phyloP scores from a whole-genome alignment of 2,329 filamentous ascomycete genomes.

The Aspergillus thermomutatus region DNA sequence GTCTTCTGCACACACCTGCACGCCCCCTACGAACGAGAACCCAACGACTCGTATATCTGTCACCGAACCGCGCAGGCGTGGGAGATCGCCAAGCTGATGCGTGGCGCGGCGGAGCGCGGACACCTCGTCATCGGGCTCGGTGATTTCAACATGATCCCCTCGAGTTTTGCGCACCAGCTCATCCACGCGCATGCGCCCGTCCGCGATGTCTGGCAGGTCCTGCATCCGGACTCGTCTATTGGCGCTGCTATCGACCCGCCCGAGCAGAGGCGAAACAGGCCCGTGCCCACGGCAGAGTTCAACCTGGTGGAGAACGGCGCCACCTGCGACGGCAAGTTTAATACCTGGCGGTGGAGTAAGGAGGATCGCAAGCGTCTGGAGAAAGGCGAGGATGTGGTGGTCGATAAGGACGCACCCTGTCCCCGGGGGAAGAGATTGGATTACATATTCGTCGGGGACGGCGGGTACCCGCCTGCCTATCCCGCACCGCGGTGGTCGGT shows the following conservation, averaged over 20 bases:
- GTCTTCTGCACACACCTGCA: conserved; percentile 94
- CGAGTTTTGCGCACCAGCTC: conserved; percentile 77
- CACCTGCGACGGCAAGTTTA: conserved; percentile 80
- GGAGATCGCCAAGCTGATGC: conserved; percentile 88
- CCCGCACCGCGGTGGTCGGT: conserved; percentile 62
- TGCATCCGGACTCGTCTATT: conserved; percentile 80
- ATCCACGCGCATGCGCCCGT: conserved; percentile 76
- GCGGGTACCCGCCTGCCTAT: conserved; percentile 32
- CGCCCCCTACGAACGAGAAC: conserved; percentile 78
- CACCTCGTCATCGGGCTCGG: conserved; percentile 83
- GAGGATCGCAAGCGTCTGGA: conserved; percentile 64
- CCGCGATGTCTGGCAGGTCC: conserved; percentile 76
- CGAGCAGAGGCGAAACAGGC: conserved; percentile 63
- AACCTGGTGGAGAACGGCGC: conserved; percentile 79
- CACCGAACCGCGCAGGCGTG: conserved; percentile 91
- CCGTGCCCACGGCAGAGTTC: conserved; percentile 70
- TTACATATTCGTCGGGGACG: conserved; percentile 81
- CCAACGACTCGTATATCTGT: conserved; percentile 80
- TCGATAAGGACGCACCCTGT: conserved; percentile 67
- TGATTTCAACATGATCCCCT: conserved; percentile 95
- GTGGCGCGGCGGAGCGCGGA: conserved; percentile 73
- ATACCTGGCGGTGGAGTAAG: conserved; percentile 90
- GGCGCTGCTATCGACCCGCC: conserved; percentile 66
- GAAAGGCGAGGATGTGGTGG: conserved; percentile 59
- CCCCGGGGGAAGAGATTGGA: conserved; percentile 81